Base-by-base conservation (phyloP, 2,329 filamentous ascomycete genomes). In the Pseudopyricularia cyperi region DNA sequence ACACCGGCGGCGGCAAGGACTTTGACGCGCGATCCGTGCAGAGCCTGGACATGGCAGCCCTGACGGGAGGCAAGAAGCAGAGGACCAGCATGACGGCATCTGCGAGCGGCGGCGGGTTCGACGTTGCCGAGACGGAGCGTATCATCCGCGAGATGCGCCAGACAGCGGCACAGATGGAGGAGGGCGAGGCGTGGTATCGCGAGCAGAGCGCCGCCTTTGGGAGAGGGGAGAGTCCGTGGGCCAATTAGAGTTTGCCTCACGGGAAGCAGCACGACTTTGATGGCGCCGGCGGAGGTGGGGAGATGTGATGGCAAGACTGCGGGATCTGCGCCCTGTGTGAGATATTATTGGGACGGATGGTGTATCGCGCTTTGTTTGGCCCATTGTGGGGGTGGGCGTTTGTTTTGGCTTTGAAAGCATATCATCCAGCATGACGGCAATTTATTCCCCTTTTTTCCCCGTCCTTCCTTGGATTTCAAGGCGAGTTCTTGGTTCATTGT, bases 111-210 rank as follows among this genome's bases (percentile, higher is more conserved):
- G 46, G 46, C 26, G 46, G 46, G 7, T 48, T 19, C 15, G 52
- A 54, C 28, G 32, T 52, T 1, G 48, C 32, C 9, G 57, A 57
- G 34, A 54, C 58, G 3, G 57, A 65, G 53, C 65, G 67, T 30
- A 66, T 72, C 15, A 65, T 75, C 46, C 62, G 57, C 33, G 70
- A 74, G 55, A 65, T 75, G 39, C 65, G 65, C 35, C 63, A 65
- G 50, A 63, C 71, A 56, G 65, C 69, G 14, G 62, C 68, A 53
- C 71, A 73, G 53, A 65, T 76, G 61, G 70, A 74, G 55, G 66
- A 73, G 55, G 71, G 66, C 15, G 65, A 65, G n/a, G 63, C 65
- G 19, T 76, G 73, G 73, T 73, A 70, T 58, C 64, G 62, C 51
- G 65, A 68, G 51, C 71, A 76, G 59, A 72, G 68, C 35, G 66